Percentiles rank a stretch among this genome's conserved stretches.
Conservation (phyloP, 495 filamentous ascomycete genomes). For the Xylaria telfairii region DNA sequence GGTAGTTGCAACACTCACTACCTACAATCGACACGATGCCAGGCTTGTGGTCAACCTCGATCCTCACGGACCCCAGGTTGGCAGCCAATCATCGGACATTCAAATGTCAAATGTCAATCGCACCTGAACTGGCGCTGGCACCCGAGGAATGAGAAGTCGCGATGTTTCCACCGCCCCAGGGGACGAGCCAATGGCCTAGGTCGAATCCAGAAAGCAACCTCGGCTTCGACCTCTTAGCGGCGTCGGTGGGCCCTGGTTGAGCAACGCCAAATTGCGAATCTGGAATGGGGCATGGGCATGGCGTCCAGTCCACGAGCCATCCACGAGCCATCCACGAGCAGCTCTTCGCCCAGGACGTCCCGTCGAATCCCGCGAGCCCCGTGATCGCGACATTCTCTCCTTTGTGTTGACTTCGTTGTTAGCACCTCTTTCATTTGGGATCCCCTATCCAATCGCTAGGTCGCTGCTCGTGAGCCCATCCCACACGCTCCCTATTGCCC, state of each 20-base stretch:
- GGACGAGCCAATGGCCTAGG: slow-evolving; percentile 8
- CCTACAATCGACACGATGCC: not conserved
- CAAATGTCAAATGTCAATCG: not conserved
- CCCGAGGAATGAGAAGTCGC: slow-evolving; percentile 17
- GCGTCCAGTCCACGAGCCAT: too few species aligned
- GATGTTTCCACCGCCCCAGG: slow-evolving; percentile 13
- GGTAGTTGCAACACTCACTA: not conserved
- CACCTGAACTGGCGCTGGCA: not conserved
- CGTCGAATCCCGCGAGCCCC: not conserved
- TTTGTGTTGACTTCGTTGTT: not conserved
- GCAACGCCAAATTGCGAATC: slow-evolving; percentile 6
- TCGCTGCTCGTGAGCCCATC: not conserved
- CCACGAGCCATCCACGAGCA: too few species aligned
- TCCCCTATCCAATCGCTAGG: not conserved
- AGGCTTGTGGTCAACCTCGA: not conserved
- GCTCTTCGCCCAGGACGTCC: not conserved
- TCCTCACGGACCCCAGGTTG: not conserved
- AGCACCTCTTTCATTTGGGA: not conserved
- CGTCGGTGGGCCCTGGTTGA: not conserved
- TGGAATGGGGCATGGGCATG: not conserved
- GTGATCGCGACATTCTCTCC: not conserved
- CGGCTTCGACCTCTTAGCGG: slow-evolving; percentile 22
- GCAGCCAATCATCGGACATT: slow-evolving; percentile 7
- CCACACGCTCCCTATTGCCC: too few species aligned
- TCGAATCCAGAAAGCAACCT: slow-evolving; percentile 22